Percentiles rank a stretch among this genome's conserved stretches.
Conservation (phyloP, 176 grass and related monocot genomes). For the Poa pratensis region DNA sequence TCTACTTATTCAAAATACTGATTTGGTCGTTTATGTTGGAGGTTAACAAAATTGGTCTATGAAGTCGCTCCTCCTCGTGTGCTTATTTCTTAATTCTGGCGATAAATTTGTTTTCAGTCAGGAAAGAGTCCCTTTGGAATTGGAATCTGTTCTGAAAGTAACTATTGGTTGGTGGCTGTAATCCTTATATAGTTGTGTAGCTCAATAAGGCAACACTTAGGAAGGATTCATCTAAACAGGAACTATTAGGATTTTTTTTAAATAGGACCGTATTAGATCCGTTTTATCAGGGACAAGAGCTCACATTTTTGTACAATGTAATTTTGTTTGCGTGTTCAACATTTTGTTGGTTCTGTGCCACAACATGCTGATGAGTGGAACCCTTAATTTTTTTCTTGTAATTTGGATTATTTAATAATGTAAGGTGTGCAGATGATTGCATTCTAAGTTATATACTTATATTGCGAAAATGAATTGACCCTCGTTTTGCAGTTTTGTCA, state of each 20-base stretch:
- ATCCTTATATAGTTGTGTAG: not conserved
- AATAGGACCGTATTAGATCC: not conserved
- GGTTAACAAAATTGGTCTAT: not conserved
- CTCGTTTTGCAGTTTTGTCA: slow-evolving; percentile 43
- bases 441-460: slow-evolving; percentile 5
- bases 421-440: not conserved
- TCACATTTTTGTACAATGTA: not conserved
- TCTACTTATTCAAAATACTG: not conserved
- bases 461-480: not conserved
- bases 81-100: not conserved
- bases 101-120: not conserved
- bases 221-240: not conserved
- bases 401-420: not conserved
- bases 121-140: not conserved
- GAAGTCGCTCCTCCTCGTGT: not conserved
- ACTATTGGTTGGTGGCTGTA: not conserved
- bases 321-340: not conserved
- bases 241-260: not conserved
- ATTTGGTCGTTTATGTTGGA: not conserved
- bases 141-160: not conserved
- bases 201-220: not conserved
- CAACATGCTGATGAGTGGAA: not conserved
- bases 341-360: not conserved
- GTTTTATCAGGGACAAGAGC: not conserved
- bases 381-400: not conserved